Base-by-base conservation (phyloP, 2,329 filamentous ascomycete species). In the Fusarium anthophilum region DNA sequence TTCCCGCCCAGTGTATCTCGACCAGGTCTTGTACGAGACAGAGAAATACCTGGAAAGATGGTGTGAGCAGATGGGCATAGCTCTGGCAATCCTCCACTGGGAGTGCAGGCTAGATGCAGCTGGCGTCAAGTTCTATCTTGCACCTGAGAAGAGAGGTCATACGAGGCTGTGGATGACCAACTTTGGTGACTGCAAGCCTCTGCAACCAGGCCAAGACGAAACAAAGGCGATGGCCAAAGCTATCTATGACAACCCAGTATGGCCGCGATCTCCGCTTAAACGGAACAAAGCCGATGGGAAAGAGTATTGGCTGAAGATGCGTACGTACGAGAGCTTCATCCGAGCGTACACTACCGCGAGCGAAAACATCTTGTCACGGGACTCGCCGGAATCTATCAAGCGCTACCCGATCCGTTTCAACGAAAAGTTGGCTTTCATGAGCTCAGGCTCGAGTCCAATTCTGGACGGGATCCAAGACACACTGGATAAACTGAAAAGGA, bases 21-120 rank as follows among this genome's bases (percentile, higher is more conserved):
- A 80, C 39, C 74, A 79, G 28, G 12, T 79, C 4, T 44, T 35
- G 14, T 18, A n/a, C 6, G 77, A 75, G 38, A 41, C 45, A 4
- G 30, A 32, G 13, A 6, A 18, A 2, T 8, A n/a, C 3, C 10
- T 77, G 9, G 7, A 39, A 13, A 11, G 22, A 9, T 73, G 74
- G 63, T 61, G 62, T 0, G 39, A 24, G 5, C 62, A 55, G 8
- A 79, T 80, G 79, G 79, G 73, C 4, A 37, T 55, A 3, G 41
- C 70, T 6, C 64, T 80, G 9, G 79, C 77, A 2, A 69, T 79
- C 9, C 45, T 80, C 1, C 79, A 80, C 59, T 80, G 75, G 73
- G 48, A 14, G 2, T 79, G 75, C 26, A 41, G 45, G 18, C 30
- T 79, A 2, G 79, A 80, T 35, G 79, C 61, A 8, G 45, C 41